Base-by-base conservation (phyloP, 495 filamentous ascomycete genomes). In the Lasiosphaeria hispida region DNA sequence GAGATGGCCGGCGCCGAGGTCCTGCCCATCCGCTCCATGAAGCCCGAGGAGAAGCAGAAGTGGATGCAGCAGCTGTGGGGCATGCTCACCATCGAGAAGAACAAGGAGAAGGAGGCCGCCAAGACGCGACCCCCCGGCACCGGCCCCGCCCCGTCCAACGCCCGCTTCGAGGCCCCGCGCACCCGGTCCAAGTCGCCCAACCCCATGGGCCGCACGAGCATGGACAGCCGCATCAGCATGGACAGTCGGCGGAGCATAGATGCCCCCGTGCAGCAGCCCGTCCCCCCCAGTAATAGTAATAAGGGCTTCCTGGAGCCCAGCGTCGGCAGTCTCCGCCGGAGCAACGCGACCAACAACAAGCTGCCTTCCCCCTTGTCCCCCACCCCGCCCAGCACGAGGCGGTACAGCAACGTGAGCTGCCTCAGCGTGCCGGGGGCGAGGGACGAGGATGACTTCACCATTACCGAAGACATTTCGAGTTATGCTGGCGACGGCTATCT, bases 1-100 rank as follows among this genome's bases (percentile, higher is more conserved):
- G 69, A 72, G 48, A 72, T 72, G 69, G 66, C 67, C 15, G 69
- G 69, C 14, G 69, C 69, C 30, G 69, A 72, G 55, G 69, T 72
- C 8, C 49, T 72, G 13, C 69, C 69, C 38, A 62, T 68, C 36
- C 67, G 69, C 3, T 72, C 69, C 47, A 69, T 68, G 59, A 64
- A 67, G 39, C 59, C 67, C 7, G 66, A 68, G 47, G 69, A 69
- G 59, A 69, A 72, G 59, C 67, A 67, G 42, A 63, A 63, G 34
- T 72, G 69, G 69, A 30, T 72, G 7, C 62, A 72, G 44, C 44
- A 59, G 13, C 43, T 70, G 10, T 72, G 63, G 65, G 59, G 54
- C 0, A 23, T 70, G 34, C 53, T 72, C n/a, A 58, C 18, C 9
- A 50, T 48, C 15, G 65, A 68, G 56, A 60, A 55, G 48, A 48